Conservation (phyloP, 1,284 basidiomycete genomes). For the Cutaneotrichosporon sp. region DNA sequence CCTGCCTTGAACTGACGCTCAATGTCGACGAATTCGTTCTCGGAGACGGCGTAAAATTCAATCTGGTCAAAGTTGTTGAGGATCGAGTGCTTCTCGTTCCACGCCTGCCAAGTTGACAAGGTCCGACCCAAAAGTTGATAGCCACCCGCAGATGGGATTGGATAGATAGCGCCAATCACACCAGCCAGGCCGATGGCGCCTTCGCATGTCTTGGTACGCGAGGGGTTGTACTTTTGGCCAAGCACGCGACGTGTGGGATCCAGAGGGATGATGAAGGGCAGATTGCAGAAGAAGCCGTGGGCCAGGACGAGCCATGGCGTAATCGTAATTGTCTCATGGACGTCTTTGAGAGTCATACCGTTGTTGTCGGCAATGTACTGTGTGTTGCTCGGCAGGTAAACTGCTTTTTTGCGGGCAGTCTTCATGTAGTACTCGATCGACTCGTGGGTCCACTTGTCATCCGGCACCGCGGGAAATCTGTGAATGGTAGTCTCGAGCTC, state of each 20-base stretch:
- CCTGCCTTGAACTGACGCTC: constrained; percentile 60
- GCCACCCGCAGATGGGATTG: constrained; percentile 60
- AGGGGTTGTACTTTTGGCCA: constrained; percentile 49
- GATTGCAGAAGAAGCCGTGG: constrained; percentile 20
- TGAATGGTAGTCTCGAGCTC: constrained; percentile 55
- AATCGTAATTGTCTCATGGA: constrained; percentile 11
- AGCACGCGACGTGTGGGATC: constrained; percentile 25
- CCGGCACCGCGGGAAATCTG: constrained; percentile 59
- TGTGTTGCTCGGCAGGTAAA: constrained; percentile 62
- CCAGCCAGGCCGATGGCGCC: constrained; percentile 54
- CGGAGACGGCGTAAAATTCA: constrained; percentile 27
- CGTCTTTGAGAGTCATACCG: constrained; percentile 15
- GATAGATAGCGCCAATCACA: constrained; percentile 58
- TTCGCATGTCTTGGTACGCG: constrained; percentile 41
- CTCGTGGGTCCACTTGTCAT: constrained; percentile 58
- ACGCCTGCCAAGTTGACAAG: constrained; percentile 33
- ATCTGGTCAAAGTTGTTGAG: constrained; percentile 63
- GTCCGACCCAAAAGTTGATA: constrained; percentile 57
- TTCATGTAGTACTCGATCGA: constrained; percentile 57
- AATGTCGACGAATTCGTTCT: constrained; percentile 46
- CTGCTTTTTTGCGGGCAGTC: constrained; percentile 46
- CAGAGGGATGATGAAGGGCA: constrained; percentile 25
- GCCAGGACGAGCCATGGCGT: constrained; percentile 22
- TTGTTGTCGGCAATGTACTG: constrained; percentile 62
- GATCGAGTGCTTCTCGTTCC: constrained; percentile 56